Evolutionary conservation across 768 basidiomycete genomes (phyloP).

Genomic region (Cubamyces sp.): DNA sequence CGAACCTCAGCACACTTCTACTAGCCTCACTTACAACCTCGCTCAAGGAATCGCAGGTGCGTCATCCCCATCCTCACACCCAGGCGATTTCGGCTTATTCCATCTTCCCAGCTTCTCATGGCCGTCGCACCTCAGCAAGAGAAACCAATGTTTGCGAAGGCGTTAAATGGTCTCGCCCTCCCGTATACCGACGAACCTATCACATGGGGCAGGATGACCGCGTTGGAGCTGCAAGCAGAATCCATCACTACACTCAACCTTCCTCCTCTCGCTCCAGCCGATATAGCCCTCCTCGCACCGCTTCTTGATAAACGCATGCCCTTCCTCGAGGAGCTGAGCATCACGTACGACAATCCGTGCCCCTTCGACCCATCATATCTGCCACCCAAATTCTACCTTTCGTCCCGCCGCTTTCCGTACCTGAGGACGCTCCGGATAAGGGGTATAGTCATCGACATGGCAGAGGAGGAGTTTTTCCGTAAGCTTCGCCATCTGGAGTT

Average conservation of each 20-base stretch:
- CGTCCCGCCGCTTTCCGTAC: background rate
- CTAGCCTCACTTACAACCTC: too few relatives aligned
- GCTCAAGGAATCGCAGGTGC: too few relatives aligned
- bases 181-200: background rate
- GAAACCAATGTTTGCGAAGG: too few relatives aligned
- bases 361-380: background rate
- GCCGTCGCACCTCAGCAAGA: too few relatives aligned
- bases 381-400: background rate
- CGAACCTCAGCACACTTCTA: too few relatives aligned
- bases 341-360: background rate
- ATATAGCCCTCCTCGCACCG: background rate
- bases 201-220: background rate
- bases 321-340: background rate
- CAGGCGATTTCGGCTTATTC: too few relatives aligned
- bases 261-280: background rate
- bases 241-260: background rate
- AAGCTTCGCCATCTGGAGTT: background rate
- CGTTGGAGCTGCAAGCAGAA: background rate
- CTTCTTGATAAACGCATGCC: background rate
- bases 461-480: background rate
- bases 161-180: too few relatives aligned
- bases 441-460: background rate
- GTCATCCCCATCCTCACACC: too few relatives aligned
- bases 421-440: background rate
- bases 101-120: too few relatives aligned